Evolutionary conservation across 805 yeast genomes (phyloP).

Genomic region (Danielia reshetovae): DNA sequence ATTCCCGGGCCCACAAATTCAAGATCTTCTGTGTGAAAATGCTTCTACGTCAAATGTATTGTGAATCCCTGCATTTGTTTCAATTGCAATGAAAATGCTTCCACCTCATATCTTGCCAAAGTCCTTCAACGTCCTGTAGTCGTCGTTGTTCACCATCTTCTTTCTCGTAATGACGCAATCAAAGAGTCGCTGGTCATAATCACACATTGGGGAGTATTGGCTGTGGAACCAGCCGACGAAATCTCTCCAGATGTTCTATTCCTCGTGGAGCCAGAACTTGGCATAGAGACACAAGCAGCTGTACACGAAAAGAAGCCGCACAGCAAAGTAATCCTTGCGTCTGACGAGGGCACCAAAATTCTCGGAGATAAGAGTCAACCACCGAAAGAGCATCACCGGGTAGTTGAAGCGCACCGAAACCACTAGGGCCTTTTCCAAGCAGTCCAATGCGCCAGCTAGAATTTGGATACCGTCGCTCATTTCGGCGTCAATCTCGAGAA

Average conservation of each 20-base stretch:
- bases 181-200: no score
- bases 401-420: constrained; percentile 16
- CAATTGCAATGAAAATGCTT: no score
- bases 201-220: no score
- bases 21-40: no score
- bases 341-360: constrained; percentile 19
- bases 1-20: no score
- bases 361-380: constrained; percentile 17
- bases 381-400: constrained; percentile 31
- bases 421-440: constrained; percentile 12
- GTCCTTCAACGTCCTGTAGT: no score
- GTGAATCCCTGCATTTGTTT: no score
- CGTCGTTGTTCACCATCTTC: no score
- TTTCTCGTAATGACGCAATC: no score
- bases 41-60: no score
- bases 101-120: no score
- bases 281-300: constrained; percentile 17
- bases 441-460: constrained; percentile 5
- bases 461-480: constrained; percentile 8
- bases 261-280: constrained; percentile 19
- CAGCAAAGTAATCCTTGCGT: constrained; percentile 20
- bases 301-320: constrained; percentile 22
- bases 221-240: no score
- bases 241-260: constrained; percentile 27
- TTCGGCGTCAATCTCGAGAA: constrained; percentile 8